Percentiles rank a stretch among this genome's conserved stretches.
These are phyloP conservation scores for Isatis tinctoria DNA, from an alignment of 345 rosid genomes.

Conservation along the genomic window DNA sequence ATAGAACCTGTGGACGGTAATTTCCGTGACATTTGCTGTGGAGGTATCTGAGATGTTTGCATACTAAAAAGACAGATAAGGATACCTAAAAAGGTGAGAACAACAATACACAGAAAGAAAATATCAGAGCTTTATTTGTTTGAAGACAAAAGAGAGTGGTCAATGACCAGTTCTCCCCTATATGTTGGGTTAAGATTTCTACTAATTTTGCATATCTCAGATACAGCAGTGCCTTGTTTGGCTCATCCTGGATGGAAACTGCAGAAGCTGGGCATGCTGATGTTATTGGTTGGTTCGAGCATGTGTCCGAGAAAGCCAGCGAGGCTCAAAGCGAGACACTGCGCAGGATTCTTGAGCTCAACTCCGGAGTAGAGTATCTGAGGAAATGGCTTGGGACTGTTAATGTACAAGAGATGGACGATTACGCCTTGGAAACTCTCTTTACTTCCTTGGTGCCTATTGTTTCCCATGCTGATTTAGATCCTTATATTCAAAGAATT, in stretches of 20 bases:
- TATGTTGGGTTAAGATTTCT: slow-evolving; percentile 14
- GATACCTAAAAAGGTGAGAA: slow-evolving; percentile 23
- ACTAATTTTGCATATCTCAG: slow-evolving; percentile 1
- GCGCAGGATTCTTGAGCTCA: slow-evolving; percentile 57
- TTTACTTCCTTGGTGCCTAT: slow-evolving; percentile 70
- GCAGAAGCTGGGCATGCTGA: slow-evolving; percentile 30
- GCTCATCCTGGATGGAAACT: slow-evolving; percentile 26
- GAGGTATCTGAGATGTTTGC: slow-evolving; percentile 15
- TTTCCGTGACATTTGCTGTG: slow-evolving; percentile 16
- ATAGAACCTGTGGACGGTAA: slow-evolving; percentile 23
- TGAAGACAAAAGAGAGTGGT: slow-evolving; percentile 19
- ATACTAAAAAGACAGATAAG: slow-evolving; percentile 3
- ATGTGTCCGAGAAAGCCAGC: slow-evolving; percentile 46
- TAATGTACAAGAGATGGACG: slow-evolving; percentile 50
- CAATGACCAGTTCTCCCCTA: slow-evolving; percentile 14
- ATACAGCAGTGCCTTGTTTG: neutral
- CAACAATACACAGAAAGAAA: slow-evolving; percentile 14
- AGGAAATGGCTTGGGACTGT: slow-evolving; percentile 54
- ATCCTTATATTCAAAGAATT: slow-evolving; percentile 74
- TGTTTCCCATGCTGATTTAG: slow-evolving; percentile 79
- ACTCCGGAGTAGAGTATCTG: slow-evolving; percentile 62
- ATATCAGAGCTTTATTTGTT: neutral
- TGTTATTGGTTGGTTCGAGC: slow-evolving; percentile 66
- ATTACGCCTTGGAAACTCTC: slow-evolving; percentile 56
- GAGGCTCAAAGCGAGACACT: slow-evolving; percentile 66